A percentile compares a stretch with the other conserved stretches of the same genome.
Evolutionary conservation across 768 basidiomycete species (phyloP).

Genomic region (Chalciporus pseudorubinellus): DNA sequence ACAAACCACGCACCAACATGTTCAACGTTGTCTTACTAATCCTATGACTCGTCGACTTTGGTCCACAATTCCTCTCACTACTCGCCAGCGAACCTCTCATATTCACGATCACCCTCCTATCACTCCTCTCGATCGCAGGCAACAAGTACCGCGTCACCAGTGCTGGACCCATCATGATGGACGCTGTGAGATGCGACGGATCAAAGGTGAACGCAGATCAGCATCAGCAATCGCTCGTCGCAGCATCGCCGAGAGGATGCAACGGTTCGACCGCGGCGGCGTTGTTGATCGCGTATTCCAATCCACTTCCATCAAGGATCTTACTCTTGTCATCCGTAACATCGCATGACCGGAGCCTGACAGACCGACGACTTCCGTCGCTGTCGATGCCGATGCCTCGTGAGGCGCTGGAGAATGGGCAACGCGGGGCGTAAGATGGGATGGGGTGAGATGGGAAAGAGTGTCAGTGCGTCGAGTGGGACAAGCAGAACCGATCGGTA

Average conservation of each 20-base stretch:
- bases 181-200: constrained; percentile 16
- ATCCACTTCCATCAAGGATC: constrained; percentile 22
- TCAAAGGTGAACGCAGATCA: too few species aligned
- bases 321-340: constrained; percentile 19
- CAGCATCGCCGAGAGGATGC: too few species aligned
- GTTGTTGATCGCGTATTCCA: constrained; percentile 40
- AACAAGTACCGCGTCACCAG: constrained; percentile 25
- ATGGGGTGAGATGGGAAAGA: too few species aligned
- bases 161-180: constrained; percentile 24
- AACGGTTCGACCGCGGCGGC: constrained; percentile 33
- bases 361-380: not conserved
- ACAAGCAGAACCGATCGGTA: too few species aligned
- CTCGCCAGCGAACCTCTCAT: constrained; percentile 32
- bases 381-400: too few species aligned
- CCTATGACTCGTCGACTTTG: not conserved
- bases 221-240: too few species aligned
- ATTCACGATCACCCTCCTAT: constrained; percentile 33
- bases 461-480: not conserved
- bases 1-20: not conserved
- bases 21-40: constrained; percentile 7
- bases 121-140: constrained; percentile 29
- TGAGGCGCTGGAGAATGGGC: too few species aligned
- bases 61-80: constrained; percentile 6
- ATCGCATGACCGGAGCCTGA: constrained; percentile 21
- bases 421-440: too few species aligned